Evolutionary conservation across 805 yeast species (phyloP), one percentile per base, ranked within the genome.

Genomic region (Naumovozyma baii): DNA sequence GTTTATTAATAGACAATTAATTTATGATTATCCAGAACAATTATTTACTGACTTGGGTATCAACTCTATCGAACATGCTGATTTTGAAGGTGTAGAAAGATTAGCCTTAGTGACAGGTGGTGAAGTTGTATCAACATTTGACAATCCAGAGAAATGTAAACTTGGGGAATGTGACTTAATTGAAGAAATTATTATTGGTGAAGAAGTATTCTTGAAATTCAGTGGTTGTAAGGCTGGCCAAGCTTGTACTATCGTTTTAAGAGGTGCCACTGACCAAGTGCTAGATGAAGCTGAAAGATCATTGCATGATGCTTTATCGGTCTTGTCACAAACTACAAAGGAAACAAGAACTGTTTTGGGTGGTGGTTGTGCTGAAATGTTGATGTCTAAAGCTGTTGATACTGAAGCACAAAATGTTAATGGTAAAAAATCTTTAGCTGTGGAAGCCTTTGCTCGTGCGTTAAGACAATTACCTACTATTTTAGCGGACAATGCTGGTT

Each of bases 11-110:
- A 79, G 98, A 59, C 98, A 92, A 67, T 74, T 92, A 57, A 92
- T 92, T 57, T 92, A 92, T 66, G 96, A 92, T 68, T 92, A 90
- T 74, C 98, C 98, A 18, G 98, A 92, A 66, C 96, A 85, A 64
- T 71, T 92, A 50, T 84, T 92, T 56, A 74, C 94, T 4, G 98
- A 90, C 51, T 65, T 86, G 33, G 77, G 79, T 39, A 83, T 92
- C 53, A 88, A 85, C 63, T 79, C 96, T 17, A 86, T 92, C 47
- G 98, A 92, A 64, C 98, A 92, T 59, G 97, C 98, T 13, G 98
- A 92, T 63, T 92, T 92, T 54, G 97, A 85, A 56, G 99, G 97
- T 55, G 85, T 92, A 40, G 98, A 92, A 69, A 79, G 97, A 60
- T 74, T 92, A 50, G 95, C 98, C 2, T 70, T 90, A 31, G 98